Percentiles rank a stretch among this genome's conserved stretches.
Conservation (phyloP, 371 early-diverging fungal genomes). For the Saksenaea vasiformis region DNA sequence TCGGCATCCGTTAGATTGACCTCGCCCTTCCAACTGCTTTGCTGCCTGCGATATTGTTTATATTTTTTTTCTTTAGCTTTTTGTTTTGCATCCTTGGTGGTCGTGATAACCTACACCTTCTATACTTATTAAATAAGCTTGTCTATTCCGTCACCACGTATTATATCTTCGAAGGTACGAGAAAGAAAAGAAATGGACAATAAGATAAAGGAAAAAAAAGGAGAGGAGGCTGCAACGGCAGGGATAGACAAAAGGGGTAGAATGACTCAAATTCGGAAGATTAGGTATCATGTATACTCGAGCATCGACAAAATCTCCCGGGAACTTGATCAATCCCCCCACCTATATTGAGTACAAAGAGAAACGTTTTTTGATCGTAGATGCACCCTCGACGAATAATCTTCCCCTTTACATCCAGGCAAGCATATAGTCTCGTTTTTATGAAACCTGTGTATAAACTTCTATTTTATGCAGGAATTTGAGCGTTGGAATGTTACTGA, state of each 20-base stretch:
- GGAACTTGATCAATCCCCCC: constrained; percentile 52
- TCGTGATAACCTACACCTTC: background rate
- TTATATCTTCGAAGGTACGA: background rate
- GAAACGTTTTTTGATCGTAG: constrained; percentile 51
- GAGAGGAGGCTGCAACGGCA: background rate
- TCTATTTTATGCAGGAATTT: constrained; percentile 29
- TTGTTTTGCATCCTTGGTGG: background rate
- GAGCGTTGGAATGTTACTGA: constrained; percentile 73
- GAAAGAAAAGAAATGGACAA: background rate
- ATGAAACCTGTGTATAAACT: background rate
- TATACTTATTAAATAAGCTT: background rate
- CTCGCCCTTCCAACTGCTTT: background rate
- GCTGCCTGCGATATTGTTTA: background rate
- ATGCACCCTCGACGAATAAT: constrained; percentile 53
- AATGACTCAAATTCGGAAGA: background rate
- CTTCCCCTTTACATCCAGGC: constrained; percentile 49
- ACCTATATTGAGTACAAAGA: constrained; percentile 49
- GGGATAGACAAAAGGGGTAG: background rate
- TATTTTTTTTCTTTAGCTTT: background rate
- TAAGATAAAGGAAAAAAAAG: background rate
- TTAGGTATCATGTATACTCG: constrained; percentile 15
- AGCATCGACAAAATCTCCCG: constrained; percentile 8
- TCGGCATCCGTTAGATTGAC: background rate
- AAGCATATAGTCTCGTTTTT: constrained; percentile 3
- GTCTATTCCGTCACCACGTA: background rate